Evolutionary conservation across 805 yeast genomes (phyloP), one percentile per base, ranked within the genome.

Genomic region (Wickerhamiella brachini): DNA sequence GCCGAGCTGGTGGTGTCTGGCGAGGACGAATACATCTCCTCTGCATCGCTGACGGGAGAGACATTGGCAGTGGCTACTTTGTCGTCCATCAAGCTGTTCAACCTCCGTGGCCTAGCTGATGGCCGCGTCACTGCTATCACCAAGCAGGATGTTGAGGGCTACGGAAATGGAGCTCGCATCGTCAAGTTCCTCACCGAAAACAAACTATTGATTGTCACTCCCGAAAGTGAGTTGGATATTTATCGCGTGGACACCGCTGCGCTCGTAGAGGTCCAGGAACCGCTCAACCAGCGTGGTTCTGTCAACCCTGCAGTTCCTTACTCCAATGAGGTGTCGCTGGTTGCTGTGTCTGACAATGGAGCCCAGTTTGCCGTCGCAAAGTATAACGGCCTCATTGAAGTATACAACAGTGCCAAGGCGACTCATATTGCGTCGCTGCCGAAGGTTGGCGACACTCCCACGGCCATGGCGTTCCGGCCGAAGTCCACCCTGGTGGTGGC

Each of bases 1-100:
- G 72, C 84, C 49, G 85, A 85, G 66, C 17, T 54, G 8, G 43
- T 54, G 85, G 59, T 69, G 76, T 2, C 68, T 83, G 53, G 72
- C 78, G 46, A 93, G 56, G 95, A 85, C 31, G 96, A 87, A 56
- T 84, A 84, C 66, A 81, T 93, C 48, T 70, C 87, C 1, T 68
- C 75, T 37, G 86, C 83, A 53, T 72, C 79, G 9, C 63, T 89
- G 42, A 82, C 87, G 18, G 73, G 75, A 21, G 79, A 78, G 56
- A 89, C 85, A 1, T 66, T 93, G 49, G 83, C 81, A 0, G 93
- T 89, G 20, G 78, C 88, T 5, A 79, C 95, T 44, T 68, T 80
- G 44, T 70, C 79, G 13, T 73, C 80, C 1, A 79, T 85, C 4
- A 86, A 82, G 63, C 59, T 89, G 1, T 90, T 87, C 62, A 71